Percentiles rank a stretch among this genome's conserved stretches.
Conservation (phyloP, 768 basidiomycete species). For the Suillus spraguei region DNA sequence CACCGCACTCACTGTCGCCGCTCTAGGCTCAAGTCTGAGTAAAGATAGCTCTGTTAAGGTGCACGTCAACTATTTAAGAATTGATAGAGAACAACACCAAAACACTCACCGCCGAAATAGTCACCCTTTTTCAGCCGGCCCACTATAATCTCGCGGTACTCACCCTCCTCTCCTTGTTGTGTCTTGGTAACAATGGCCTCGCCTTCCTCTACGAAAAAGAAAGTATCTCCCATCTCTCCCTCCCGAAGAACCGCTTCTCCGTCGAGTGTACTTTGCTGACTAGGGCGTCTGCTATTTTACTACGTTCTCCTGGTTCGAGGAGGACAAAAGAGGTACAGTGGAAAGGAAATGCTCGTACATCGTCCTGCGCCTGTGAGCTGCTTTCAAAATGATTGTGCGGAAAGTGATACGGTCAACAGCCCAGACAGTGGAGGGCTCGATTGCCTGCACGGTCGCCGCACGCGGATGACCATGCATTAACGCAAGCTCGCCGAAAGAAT, state of each 20-base stretch:
- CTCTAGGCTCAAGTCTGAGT: slow-evolving; percentile 85
- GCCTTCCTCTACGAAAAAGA: slow-evolving; percentile 97
- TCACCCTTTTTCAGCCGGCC: slow-evolving; percentile 86
- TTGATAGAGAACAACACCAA: not conserved
- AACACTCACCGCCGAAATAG: slow-evolving; percentile 90
- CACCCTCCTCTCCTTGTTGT: slow-evolving; percentile 58
- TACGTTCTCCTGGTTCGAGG: slow-evolving; percentile 87
- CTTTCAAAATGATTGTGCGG: slow-evolving; percentile 95
- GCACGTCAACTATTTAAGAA: slow-evolving; percentile 12
- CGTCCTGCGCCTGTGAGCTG: slow-evolving; percentile 85
- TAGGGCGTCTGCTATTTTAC: slow-evolving; percentile 97
- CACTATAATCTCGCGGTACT: slow-evolving; percentile 67
- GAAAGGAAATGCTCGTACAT: slow-evolving; percentile 97
- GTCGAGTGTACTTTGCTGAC: slow-evolving; percentile 79
- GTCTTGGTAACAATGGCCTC: slow-evolving; percentile 85
- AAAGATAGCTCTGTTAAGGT: slow-evolving; percentile 78
- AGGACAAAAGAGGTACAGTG: slow-evolving; percentile 85
- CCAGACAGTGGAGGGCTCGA: slow-evolving; percentile 86
- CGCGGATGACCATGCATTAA: slow-evolving; percentile 98
- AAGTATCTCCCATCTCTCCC: slow-evolving; percentile 95
- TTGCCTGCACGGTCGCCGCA: slow-evolving; percentile 89
- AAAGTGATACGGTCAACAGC: slow-evolving; percentile 97
- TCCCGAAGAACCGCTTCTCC: slow-evolving; percentile 89
- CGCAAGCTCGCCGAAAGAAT: slow-evolving; percentile 94
- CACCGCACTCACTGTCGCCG: slow-evolving; percentile 93